phyloP scores from a whole-genome alignment of 176 grass and related monocot genomes.

The Oryza rufipogon region DNA sequence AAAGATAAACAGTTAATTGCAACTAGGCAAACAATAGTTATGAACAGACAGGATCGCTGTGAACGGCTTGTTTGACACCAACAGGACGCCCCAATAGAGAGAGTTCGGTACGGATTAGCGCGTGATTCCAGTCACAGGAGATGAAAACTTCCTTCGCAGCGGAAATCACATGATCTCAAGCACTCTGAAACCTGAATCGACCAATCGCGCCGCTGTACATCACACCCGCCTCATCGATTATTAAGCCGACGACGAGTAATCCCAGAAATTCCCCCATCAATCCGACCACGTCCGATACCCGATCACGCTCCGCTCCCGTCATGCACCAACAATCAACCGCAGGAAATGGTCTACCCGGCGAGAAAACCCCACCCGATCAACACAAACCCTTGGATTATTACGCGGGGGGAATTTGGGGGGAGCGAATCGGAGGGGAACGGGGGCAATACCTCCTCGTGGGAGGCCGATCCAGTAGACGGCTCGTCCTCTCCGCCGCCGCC shows the following conservation, averaged over 20 bases:
- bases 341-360: neutral
- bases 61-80: neutral
- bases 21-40: neutral
- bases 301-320: neutral
- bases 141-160: neutral
- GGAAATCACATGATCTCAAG: neutral
- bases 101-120: neutral
- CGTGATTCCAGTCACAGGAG: neutral
- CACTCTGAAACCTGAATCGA: slow-evolving; percentile 8
- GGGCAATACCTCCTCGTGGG: slow-evolving; percentile 35
- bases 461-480: slow-evolving; percentile 22
- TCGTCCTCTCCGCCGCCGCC: neutral
- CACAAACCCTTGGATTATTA: neutral
- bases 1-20: neutral
- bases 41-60: neutral
- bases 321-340: neutral
- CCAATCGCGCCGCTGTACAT: neutral
- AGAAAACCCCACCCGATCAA: slow-evolving; percentile 13
- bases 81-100: neutral
- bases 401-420: neutral
- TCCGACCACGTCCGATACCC: slow-evolving; percentile 11
- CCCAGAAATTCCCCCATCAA: slow-evolving; percentile 25
- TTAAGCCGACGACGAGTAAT: neutral
- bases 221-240: neutral
- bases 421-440: slow-evolving; percentile 22